A percentile compares a stretch with the other conserved stretches of the same genome.
Conservation (phyloP, 345 rosid species). For the Melastoma malabathricum region DNA sequence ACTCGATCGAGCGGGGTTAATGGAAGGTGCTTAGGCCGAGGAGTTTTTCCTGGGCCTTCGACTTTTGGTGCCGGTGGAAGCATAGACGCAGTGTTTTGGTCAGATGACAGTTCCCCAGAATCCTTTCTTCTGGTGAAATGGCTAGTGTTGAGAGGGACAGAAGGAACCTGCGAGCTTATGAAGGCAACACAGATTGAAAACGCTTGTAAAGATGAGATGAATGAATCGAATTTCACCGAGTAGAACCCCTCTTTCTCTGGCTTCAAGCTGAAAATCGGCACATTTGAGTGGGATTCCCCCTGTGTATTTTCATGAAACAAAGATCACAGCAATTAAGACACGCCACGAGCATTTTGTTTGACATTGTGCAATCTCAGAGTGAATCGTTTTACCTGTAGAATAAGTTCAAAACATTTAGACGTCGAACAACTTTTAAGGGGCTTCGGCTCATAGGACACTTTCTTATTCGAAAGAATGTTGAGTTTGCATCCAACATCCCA, state of each 20-base stretch:
- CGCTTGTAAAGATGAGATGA: constrained; percentile 52
- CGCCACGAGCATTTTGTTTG: too few species aligned
- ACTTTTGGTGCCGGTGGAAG: background rate
- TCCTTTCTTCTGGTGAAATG: constrained; percentile 10
- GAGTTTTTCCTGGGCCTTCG: too few species aligned
- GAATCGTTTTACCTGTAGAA: background rate
- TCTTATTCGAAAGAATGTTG: constrained; percentile 28
- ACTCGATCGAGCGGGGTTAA: too few species aligned
- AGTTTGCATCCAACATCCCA: constrained; percentile 93
- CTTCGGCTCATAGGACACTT: constrained; percentile 9
- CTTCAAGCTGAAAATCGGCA: constrained; percentile 42
- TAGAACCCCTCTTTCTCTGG: constrained; percentile 38
- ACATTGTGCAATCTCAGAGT: too few species aligned
- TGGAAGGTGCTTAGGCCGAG: too few species aligned
- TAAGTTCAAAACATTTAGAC: constrained; percentile 31
- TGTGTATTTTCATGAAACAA: constrained; percentile 3
- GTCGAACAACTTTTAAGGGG: constrained; percentile 8
- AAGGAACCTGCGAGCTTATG: constrained; percentile 27
- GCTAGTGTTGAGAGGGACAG: constrained; percentile 13
- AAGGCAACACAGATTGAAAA: constrained; percentile 51
- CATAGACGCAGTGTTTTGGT: constrained; percentile 10
- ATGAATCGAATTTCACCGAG: constrained; percentile 46
- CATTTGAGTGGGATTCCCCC: constrained; percentile 25
- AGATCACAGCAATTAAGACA: too few species aligned
- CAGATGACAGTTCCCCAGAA: constrained; percentile 10